Percentiles rank a stretch among this genome's conserved stretches.
phyloP scores from a whole-genome alignment of 176 grass and related monocot species.

The Calamus simplicifolius region DNA sequence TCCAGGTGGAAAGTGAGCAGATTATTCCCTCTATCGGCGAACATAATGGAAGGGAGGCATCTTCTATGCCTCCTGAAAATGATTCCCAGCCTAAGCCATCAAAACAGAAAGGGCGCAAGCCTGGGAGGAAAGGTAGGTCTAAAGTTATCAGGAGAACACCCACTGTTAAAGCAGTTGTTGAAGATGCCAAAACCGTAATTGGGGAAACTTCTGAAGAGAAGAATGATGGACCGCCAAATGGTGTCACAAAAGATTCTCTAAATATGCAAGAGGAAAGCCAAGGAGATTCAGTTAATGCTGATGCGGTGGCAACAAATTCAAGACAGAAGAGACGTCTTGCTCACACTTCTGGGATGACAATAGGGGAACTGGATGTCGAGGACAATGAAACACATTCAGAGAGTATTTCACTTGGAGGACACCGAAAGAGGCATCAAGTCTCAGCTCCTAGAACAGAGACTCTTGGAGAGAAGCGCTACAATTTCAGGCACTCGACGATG shows the following conservation, averaged over 20 bases:
- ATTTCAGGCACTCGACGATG: slow-evolving; percentile 60
- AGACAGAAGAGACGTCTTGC: slow-evolving; percentile 55
- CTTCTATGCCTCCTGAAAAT: slow-evolving; percentile 23
- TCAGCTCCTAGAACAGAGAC: slow-evolving; percentile 13
- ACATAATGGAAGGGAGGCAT: slow-evolving; percentile 37
- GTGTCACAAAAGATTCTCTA: neutral
- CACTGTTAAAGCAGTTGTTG: slow-evolving; percentile 53
- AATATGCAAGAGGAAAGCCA: slow-evolving; percentile 18
- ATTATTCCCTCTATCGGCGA: slow-evolving; percentile 37
- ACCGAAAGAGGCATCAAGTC: slow-evolving; percentile 62
- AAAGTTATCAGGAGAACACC: slow-evolving; percentile 47
- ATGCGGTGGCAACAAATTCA: neutral
- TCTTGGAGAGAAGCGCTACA: slow-evolving; percentile 71
- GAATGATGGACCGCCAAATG: slow-evolving; percentile 25
- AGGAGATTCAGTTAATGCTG: slow-evolving; percentile 24
- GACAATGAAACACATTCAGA: slow-evolving; percentile 64
- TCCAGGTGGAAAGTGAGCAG: slow-evolving; percentile 27
- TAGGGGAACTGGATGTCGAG: slow-evolving; percentile 52
- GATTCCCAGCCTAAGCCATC: slow-evolving; percentile 38
- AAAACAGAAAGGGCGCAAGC: slow-evolving; percentile 32
- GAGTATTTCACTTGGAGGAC: slow-evolving; percentile 79
- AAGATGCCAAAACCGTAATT: slow-evolving; percentile 70
- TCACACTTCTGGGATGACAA: slow-evolving; percentile 21
- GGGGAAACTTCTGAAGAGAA: slow-evolving; percentile 40
- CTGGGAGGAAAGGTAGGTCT: slow-evolving; percentile 30